Evolutionary conservation across 1,284 basidiomycete genomes (phyloP).

Genomic region (Quambalaria eucalypti): DNA sequence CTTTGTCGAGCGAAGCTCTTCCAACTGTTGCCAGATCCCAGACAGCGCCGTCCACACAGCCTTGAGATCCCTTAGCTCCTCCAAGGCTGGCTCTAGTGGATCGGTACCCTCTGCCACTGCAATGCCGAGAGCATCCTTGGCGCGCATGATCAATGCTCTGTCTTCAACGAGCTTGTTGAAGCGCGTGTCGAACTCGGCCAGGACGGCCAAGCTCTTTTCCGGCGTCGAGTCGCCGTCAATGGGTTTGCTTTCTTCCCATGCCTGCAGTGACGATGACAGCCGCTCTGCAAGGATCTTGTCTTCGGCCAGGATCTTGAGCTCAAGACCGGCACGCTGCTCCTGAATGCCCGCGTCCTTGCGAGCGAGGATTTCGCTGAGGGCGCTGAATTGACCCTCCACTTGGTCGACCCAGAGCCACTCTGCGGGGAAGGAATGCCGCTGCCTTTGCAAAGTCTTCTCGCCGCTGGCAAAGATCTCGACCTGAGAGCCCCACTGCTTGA

Average conservation of each 20-base stretch:
- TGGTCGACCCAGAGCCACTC: conserved; percentile 99
- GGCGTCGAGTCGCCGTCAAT: conserved; percentile 92
- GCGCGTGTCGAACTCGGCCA: conserved; percentile 85
- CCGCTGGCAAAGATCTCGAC: conserved; percentile 86
- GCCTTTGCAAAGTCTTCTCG: conserved; percentile 92
- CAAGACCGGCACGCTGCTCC: conserved; percentile 89
- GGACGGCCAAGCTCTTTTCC: conserved; percentile 87
- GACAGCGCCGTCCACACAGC: conserved; percentile 98
- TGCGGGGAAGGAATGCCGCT: conserved; percentile 87
- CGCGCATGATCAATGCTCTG: conserved; percentile 82
- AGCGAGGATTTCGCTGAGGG: conserved; percentile 93
- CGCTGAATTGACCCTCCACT: conserved; percentile 92
- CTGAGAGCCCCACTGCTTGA: conserved; percentile 92
- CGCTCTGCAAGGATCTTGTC: conserved; percentile 79
- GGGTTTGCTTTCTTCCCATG: conserved; percentile 92
- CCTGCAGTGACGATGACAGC: conserved; percentile 64
- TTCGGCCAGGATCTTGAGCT: conserved; percentile 97
- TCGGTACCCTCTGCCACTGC: conserved; percentile 62
- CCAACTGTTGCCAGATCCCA: conserved; percentile 89
- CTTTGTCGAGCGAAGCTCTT: conserved; percentile 73
- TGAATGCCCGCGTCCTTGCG: conserved; percentile 97
- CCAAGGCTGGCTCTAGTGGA: conserved; percentile 81
- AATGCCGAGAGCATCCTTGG: conserved; percentile 92
- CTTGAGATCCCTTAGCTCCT: conserved; percentile 90
- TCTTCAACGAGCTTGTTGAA: conserved; percentile 82